Evolutionary conservation across 192 early-diverging fungal species (phyloP).

Genomic region (Phlyctochytrium planicorne): DNA sequence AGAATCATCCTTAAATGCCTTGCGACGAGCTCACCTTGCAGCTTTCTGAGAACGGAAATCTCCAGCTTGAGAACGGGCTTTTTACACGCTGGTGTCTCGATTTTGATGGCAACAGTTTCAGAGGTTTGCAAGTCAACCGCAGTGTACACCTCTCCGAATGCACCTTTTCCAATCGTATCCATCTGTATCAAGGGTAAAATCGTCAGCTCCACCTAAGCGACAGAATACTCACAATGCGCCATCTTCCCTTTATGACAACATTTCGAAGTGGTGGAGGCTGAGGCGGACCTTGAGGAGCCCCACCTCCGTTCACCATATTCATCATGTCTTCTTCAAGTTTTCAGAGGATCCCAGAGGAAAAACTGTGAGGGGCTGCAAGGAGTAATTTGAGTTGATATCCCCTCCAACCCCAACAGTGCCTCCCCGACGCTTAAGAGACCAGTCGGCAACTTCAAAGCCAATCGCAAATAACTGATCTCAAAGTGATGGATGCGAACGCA

Average conservation of each 20-base stretch:
- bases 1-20: not conserved
- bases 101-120: constrained; percentile 51
- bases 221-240: constrained; percentile 17
- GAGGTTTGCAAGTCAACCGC: constrained; percentile 37
- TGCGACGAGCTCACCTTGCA: constrained; percentile 28
- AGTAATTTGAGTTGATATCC: too few relatives aligned
- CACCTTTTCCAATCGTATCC: constrained; percentile 47
- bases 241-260: constrained; percentile 25
- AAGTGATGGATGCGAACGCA: too few relatives aligned
- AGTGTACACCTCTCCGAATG: constrained; percentile 56
- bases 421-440: too few relatives aligned
- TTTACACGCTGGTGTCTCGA: constrained; percentile 47
- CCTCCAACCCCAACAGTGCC: too few relatives aligned
- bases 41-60: constrained; percentile 37
- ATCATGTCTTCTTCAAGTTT: too few relatives aligned
- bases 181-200: constrained; percentile 8
- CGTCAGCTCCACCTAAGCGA: not conserved
- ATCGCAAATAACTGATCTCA: too few relatives aligned
- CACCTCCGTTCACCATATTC: too few relatives aligned
- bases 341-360: too few relatives aligned
- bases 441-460: too few relatives aligned
- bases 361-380: too few relatives aligned
- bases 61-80: constrained; percentile 56
- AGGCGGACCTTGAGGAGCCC: too few relatives aligned
- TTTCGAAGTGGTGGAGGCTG: constrained; percentile 9